A percentile compares a stretch with the other conserved stretches of the same genome.
phyloP scores from a whole-genome alignment of 192 early-diverging fungal species.

The Funneliformis mosseae region DNA sequence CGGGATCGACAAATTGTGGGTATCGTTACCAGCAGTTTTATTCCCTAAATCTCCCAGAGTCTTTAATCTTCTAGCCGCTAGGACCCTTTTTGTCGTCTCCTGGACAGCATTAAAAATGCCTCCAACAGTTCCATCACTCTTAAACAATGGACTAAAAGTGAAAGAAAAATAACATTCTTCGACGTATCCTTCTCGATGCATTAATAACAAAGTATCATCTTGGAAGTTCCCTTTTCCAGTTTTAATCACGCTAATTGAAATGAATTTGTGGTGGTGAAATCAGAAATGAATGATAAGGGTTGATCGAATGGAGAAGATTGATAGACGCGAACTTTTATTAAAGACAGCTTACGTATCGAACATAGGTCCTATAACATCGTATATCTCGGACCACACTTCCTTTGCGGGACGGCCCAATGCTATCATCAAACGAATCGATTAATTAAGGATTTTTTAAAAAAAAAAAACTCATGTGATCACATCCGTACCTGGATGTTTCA shows the following conservation, averaged over 20 bases:
- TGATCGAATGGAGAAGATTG: neutral
- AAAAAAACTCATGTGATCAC: neutral
- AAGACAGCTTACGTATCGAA: conserved; percentile 35
- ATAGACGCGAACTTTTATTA: neutral
- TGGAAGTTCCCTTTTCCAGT: conserved; percentile 17
- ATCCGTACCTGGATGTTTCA: conserved; percentile 44
- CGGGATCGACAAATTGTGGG: neutral
- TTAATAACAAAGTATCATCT: conserved; percentile 5
- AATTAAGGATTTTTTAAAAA: neutral
- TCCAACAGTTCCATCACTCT: conserved; percentile 35
- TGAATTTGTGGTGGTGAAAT: neutral
- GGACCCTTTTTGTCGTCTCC: conserved; percentile 41
- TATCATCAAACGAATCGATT: conserved; percentile 3
- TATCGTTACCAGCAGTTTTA: conserved; percentile 13
- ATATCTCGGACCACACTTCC: conserved; percentile 41
- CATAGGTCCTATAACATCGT: conserved; percentile 35
- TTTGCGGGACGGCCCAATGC: conserved; percentile 39
- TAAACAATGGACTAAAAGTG: conserved; percentile 43
- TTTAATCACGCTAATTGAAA: conserved; percentile 7
- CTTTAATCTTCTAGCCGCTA: conserved; percentile 40
- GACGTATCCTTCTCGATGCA: conserved; percentile 39
- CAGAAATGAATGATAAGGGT: neutral
- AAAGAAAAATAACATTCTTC: conserved; percentile 50
- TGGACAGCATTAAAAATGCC: conserved; percentile 42
- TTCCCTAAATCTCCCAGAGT: conserved; percentile 45